Conservation (phyloP, 371 early-diverging fungal genomes). For the Mucor piriformis region DNA sequence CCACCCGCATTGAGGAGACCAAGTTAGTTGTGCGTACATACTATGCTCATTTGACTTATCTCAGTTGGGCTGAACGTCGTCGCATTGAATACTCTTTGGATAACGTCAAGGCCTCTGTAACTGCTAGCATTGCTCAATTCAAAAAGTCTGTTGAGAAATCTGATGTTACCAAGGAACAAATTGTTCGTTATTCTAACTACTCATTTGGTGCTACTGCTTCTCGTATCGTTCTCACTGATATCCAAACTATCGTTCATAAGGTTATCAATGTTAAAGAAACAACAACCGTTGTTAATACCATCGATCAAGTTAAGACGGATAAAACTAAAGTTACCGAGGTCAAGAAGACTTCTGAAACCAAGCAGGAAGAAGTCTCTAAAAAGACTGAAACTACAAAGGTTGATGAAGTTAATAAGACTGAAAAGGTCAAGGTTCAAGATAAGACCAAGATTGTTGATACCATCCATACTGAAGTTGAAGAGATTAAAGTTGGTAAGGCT, state of each 20-base stretch:
- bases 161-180: slow-evolving; percentile 75
- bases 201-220: slow-evolving; percentile 28
- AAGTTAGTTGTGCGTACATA: slow-evolving; percentile 29
- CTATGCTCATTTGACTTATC: slow-evolving; percentile 32
- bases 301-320: background rate
- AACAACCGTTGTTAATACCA: slow-evolving; percentile 12
- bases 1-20: slow-evolving; percentile 32
- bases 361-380: background rate
- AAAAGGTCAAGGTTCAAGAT: slow-evolving; percentile 5
- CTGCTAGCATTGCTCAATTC: slow-evolving; percentile 26
- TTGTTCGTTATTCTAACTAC: slow-evolving; percentile 69
- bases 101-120: slow-evolving; percentile 24
- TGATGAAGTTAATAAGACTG: slow-evolving; percentile 4
- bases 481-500: slow-evolving; percentile 15
- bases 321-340: background rate
- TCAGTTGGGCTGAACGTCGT: slow-evolving; percentile 34
- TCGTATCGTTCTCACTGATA: slow-evolving; percentile 17
- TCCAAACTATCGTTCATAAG: slow-evolving; percentile 22
- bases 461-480: slow-evolving; percentile 18
- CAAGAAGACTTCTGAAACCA: slow-evolving; percentile 3
- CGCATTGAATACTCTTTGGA: slow-evolving; percentile 32
- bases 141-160: slow-evolving; percentile 67
- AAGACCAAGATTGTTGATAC: slow-evolving; percentile 12
- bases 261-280: slow-evolving; percentile 22
- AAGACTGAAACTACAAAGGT: slow-evolving; percentile 9